Evolutionary conservation across 2,329 filamentous ascomycete species (phyloP), one percentile per base, ranked within the genome.

Genomic region (Trichophyton rubrum): DNA sequence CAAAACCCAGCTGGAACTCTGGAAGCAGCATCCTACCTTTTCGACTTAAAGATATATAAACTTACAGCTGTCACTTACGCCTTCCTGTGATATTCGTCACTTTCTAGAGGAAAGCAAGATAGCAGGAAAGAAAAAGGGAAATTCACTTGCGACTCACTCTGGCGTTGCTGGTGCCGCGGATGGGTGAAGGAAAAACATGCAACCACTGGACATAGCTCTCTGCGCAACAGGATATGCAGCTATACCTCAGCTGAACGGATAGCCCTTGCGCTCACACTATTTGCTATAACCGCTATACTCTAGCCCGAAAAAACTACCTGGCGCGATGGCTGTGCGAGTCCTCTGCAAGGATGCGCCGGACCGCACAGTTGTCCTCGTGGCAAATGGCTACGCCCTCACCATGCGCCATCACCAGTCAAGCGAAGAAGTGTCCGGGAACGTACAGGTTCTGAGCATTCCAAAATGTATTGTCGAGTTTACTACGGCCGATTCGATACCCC

Each of bases 391-490:
- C 73, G 87, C 86, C 69, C 81, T 97, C 67, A 86, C 96, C 66
- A 89, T 97, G 71, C 86, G 89, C 64, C 85, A 93, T 81, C 76
- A 71, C 86, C 86, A 64, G 70, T 77, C 35, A 78, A 79, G 64
- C 74, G 77, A 59, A 84, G 62, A 61, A 71, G 62, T 55, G 9
- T 4, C 11, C 33, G 15, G 15, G 68, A 66, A 65, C 73, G 64
- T 38, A 43, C 62, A 62, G 47, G 65, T 64, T 55, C 70, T 69
- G 65, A 76, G 71, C 64, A 74, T 70, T 66, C 81, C 67, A 73
- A 84, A 73, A 81, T 96, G 90, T 78, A 90, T 95, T 80, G 90
- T 96, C 66, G 90, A 96, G 72, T 96, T 96, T 72, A 79, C 85
- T 11, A 79, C 83, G 8, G 74, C 83, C 43, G 35, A 57, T 57